Evolutionary conservation across 2,329 filamentous ascomycete species (phyloP), one percentile per base, ranked within the genome.

Genomic region (Hypoxylon sp.): DNA sequence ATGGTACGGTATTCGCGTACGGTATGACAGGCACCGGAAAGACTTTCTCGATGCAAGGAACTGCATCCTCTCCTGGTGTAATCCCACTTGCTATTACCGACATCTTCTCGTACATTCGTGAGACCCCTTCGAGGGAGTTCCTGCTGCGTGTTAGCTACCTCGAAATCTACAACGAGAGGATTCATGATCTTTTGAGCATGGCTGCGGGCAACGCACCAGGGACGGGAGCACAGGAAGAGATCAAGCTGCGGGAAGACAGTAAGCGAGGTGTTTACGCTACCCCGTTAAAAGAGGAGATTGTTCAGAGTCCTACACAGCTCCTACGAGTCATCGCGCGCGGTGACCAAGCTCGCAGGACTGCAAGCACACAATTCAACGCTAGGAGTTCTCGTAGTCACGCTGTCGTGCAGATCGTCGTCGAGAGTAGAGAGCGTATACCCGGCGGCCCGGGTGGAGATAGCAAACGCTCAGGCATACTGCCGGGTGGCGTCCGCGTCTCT

Each of bases 41-140:
- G 76, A 99, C 94, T 0, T 99, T 97, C 71, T 97, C 93, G 27
- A 99, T 99, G 94, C 94, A 99, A 76, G 94, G 94, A 63, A 99
- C 94, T 7, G 91, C 92, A 34, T 90, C 90, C 2, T 96, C 91
- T 27, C 94, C 94, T 1, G 94, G 94, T 75, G 94, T 99, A 19
- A 99, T 99, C 47, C 94, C 94, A 5, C 79, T 97, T 27, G 94
- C 94, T 27, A 97, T 99, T 63, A 97, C 94, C 57, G 94, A 99
- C 68, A 99, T 99, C 42, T 99, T 99, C 72, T 97, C 94, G 0
- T 99, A 97, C 71, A 99, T 99, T 62, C 88, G 94, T 50, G 94
- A 99, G 74, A 97, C 94, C 1, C 94, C 94, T 0, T 90, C 91
- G 25, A 83, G 94, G 53, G 94, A 99, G 68, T 99, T 99, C 61